Conservation (phyloP, 495 filamentous ascomycete genomes). For the Aspergillus olivimuriae region DNA sequence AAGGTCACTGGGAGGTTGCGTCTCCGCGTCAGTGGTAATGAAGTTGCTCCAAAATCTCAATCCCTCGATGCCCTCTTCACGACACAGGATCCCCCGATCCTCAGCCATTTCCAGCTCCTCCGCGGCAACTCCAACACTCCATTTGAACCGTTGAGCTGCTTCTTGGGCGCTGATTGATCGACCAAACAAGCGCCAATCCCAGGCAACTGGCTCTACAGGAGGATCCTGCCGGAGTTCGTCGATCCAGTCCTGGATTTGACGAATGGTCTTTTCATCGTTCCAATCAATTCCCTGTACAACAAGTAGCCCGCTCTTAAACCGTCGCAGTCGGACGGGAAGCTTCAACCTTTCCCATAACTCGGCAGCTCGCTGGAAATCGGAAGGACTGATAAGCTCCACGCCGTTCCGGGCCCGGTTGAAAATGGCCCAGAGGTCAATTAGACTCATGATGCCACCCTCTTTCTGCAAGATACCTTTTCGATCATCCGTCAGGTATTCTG, state of each 20-base stretch:
- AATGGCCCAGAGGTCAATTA: slow-evolving; percentile 94
- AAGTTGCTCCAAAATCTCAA: slow-evolving; percentile 77
- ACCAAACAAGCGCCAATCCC: slow-evolving; percentile 74
- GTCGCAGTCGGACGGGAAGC: slow-evolving; percentile 77
- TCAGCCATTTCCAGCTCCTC: slow-evolving; percentile 98
- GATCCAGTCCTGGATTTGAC: slow-evolving; percentile 69
- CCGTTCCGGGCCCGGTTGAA: slow-evolving; percentile 95
- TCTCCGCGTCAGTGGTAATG: slow-evolving; percentile 20
- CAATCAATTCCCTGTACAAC: slow-evolving; percentile 86
- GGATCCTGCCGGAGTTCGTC: slow-evolving; percentile 60
- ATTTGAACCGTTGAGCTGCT: slow-evolving; percentile 83
- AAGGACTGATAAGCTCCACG: slow-evolving; percentile 87
- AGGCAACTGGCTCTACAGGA: slow-evolving; percentile 55
- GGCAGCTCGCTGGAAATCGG: slow-evolving; percentile 87
- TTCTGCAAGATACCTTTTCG: slow-evolving; percentile 67
- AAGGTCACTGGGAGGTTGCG: slow-evolving; percentile 4
- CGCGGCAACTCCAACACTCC: slow-evolving; percentile 95
- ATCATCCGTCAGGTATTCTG: slow-evolving; percentile 93
- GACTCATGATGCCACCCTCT: slow-evolving; percentile 88
- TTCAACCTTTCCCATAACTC: slow-evolving; percentile 81
- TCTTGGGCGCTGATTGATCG: slow-evolving; percentile 85
- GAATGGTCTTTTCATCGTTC: slow-evolving; percentile 86
- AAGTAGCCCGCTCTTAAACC: slow-evolving; percentile 85
- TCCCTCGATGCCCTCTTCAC: slow-evolving; percentile 79
- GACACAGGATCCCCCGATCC: slow-evolving; percentile 73